Evolutionary conservation across 805 yeast genomes (phyloP), one percentile per base, ranked within the genome.

Genomic region (Diddensiella santjacobensis): DNA sequence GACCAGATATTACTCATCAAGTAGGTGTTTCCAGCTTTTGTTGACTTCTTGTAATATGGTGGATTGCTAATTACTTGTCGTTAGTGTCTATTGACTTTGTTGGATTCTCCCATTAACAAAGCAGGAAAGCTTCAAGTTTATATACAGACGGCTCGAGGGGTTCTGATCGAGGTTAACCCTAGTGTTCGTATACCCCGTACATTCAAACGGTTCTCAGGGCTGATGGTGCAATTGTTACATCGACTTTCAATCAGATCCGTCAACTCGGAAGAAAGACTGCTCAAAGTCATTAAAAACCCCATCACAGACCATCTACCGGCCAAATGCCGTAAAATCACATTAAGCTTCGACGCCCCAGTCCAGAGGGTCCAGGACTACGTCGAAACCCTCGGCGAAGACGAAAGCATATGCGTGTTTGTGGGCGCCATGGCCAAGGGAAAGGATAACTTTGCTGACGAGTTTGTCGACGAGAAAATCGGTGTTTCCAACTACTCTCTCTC

Each of bases 401-500:
- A 93, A 71, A 86, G 96, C 63, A 83, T 93, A 58, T 93, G 99
- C 75, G 97, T 93, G 22, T 93, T 93, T 68, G 97, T 93, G 41
- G 99, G 99, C 64, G 96, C 99, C 41, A 93, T 93, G 96, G 99
- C 99, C 18, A 83, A 97, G 68, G 99, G 99, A 63, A 85, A 84
- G 65, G 99, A 93, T 69, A 89, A 82, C 59, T 93, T 93, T 69
- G 99, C 99, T 20, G 99, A 93, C 67, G 98, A 90, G 68, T 91
- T 68, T 63, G 96, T 91, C 39, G 98, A 93, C 66, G 98, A 93
- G 68, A 93, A 91, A 64, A 84, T 93, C 51, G 97, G 97, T 59
- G 82, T 93, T 49, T 88, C 97, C 30, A 89, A 91, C 62, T 93
- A 90, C 67, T 96, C 99, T 45, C 77, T 93, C 53, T 86, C 96